Conservation (phyloP, 441 rosid genomes). For the Croton laevigatus region DNA sequence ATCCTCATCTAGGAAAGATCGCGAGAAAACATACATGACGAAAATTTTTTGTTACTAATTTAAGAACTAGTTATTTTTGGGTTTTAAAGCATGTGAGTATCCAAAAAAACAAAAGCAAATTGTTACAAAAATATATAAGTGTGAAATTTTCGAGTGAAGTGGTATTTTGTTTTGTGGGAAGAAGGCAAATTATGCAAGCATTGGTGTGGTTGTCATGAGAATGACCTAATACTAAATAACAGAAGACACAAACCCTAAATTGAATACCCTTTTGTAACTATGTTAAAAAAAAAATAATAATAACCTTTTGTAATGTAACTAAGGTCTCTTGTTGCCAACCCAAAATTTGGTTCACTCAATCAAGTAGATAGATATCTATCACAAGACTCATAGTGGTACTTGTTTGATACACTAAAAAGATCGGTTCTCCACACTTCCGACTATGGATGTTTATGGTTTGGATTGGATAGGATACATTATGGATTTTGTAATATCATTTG, state of each 20-base stretch:
- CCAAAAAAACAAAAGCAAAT: not conserved
- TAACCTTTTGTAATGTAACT: too few relatives aligned
- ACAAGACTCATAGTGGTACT: conserved; percentile 11
- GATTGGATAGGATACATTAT: too few relatives aligned
- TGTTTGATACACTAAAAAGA: too few relatives aligned
- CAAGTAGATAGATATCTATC: not conserved
- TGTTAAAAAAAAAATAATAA: too few relatives aligned
- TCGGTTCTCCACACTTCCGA: too few relatives aligned
- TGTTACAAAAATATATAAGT: not conserved
- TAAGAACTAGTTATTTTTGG: not conserved
- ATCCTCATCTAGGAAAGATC: too few relatives aligned
- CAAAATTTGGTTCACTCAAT: not conserved
- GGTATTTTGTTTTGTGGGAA: conserved; percentile 22
- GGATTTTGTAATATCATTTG: too few relatives aligned
- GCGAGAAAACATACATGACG: too few relatives aligned
- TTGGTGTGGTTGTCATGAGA: conserved; percentile 41
- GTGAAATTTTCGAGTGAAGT: conserved; percentile 1
- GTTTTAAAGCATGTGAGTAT: not conserved
- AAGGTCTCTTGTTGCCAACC: too few relatives aligned
- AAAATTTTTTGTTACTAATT: too few relatives aligned
- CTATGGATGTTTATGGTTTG: too few relatives aligned
- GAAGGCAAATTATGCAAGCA: conserved; percentile 22
- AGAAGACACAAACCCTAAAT: conserved; percentile 13
- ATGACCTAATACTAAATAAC: conserved; percentile 20
- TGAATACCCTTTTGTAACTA: not conserved